Conservation (phyloP, 352 stramenopile species). For the Globisporangium lucens region DNA sequence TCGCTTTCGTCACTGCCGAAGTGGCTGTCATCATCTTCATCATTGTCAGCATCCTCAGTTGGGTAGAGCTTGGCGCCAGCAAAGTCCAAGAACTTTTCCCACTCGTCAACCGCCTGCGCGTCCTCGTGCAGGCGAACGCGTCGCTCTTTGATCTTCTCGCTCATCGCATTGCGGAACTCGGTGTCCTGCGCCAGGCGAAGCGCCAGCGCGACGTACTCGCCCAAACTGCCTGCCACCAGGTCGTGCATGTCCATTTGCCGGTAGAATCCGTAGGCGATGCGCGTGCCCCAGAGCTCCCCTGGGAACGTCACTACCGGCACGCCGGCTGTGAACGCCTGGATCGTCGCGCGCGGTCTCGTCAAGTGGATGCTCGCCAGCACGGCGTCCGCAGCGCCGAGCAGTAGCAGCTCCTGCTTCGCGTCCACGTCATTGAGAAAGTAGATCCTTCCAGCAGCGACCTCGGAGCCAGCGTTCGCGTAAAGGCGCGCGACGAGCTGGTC, state of each 20-base stretch:
- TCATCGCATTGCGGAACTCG: slow-evolving; percentile 44
- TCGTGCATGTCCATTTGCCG: slow-evolving; percentile 59
- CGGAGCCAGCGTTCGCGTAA: slow-evolving; percentile 20
- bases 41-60: slow-evolving; percentile 21
- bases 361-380: slow-evolving; percentile 60
- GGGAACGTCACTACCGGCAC: slow-evolving; percentile 64
- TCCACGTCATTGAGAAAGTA: slow-evolving; percentile 65
- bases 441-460: slow-evolving; percentile 28
- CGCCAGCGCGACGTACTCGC: slow-evolving; percentile 52
- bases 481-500: slow-evolving; percentile 45
- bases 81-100: slow-evolving; percentile 71
- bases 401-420: slow-evolving; percentile 43
- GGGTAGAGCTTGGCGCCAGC: slow-evolving; percentile 28
- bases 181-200: slow-evolving; percentile 47
- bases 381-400: slow-evolving; percentile 51
- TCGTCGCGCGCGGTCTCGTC: slow-evolving; percentile 38
- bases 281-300: slow-evolving; percentile 54
- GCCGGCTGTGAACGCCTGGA: slow-evolving; percentile 57
- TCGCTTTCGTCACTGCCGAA: neutral
- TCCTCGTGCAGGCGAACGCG: slow-evolving; percentile 45
- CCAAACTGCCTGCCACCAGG: slow-evolving; percentile 38
- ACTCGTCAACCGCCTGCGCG: slow-evolving; percentile 45
- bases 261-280: slow-evolving; percentile 66
- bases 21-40: neutral
- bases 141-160: slow-evolving; percentile 35